Conservation (phyloP, 2,329 filamentous ascomycete species). For the Akanthomyces dipterigenus region DNA sequence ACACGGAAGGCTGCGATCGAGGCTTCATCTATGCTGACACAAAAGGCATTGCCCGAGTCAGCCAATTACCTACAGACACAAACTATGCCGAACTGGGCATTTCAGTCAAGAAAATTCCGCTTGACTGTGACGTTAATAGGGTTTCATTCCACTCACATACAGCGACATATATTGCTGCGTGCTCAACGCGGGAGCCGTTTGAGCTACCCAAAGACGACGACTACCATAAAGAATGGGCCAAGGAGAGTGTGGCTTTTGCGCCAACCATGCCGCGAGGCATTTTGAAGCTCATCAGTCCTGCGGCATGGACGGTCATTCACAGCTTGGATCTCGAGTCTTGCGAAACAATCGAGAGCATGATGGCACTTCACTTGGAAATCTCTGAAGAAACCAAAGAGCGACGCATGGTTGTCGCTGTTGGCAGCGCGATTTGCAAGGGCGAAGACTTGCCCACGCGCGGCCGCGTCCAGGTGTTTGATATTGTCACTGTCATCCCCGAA, state of each 20-base stretch:
- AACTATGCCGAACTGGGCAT: constrained; percentile 71
- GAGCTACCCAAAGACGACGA: constrained; percentile 83
- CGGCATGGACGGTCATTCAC: constrained; percentile 73
- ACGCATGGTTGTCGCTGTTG: constrained; percentile 73
- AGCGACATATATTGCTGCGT: constrained; percentile 70
- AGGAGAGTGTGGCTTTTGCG: constrained; percentile 57
- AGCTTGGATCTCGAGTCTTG: constrained; percentile 63
- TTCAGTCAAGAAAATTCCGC: constrained; percentile 61
- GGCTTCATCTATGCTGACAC: constrained; percentile 80
- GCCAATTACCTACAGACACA: constrained; percentile 59
- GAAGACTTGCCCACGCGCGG: constrained; percentile 86
- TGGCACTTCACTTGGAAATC: constrained; percentile 78
- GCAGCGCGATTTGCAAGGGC: constrained; percentile 77
- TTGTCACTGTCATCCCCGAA: constrained; percentile 86
- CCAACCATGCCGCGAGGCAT: constrained; percentile 66
- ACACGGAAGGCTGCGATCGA: constrained; percentile 68
- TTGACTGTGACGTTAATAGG: constrained; percentile 64
- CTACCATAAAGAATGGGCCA: constrained; percentile 71
- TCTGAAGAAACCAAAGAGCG: constrained; percentile 88
- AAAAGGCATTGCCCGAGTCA: constrained; percentile 65
- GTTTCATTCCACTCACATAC: constrained; percentile 72
- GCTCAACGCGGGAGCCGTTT: constrained; percentile 62
- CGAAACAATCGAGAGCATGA: constrained; percentile 75
- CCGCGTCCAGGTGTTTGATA: constrained; percentile 81
- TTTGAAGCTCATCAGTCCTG: constrained; percentile 72